These are phyloP conservation scores for Solanum virginianum DNA, from an alignment of 257 asterid genomes.

Conservation along the genomic window DNA sequence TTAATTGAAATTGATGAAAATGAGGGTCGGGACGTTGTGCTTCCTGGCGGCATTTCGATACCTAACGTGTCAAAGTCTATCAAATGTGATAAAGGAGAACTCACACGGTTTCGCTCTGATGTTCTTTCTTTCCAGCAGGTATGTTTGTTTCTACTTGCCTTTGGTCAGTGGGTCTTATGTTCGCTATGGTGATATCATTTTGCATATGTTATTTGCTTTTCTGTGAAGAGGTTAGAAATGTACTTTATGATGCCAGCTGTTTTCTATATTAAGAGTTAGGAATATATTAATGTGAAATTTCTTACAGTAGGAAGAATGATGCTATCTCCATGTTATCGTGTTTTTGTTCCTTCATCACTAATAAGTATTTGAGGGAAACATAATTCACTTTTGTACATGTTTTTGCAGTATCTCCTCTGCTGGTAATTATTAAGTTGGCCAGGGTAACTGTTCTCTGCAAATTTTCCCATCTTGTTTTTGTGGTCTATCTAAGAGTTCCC, in stretches of 20 bases:
- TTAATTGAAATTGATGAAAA: slow-evolving; percentile 74
- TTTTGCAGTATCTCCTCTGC: neutral
- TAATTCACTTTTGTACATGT: neutral
- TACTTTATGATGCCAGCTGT: neutral
- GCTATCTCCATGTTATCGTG: neutral
- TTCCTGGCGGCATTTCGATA: slow-evolving; percentile 69
- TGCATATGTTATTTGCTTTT: neutral
- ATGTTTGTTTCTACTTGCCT: neutral
- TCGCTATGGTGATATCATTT: neutral
- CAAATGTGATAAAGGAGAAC: slow-evolving; percentile 95
- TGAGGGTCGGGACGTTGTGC: slow-evolving; percentile 64
- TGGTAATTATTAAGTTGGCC: neutral
- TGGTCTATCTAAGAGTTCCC: neutral
- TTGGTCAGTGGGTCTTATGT: neutral
- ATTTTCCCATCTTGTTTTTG: neutral
- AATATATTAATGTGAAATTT: neutral
- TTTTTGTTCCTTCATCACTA: neutral
- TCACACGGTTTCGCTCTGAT: slow-evolving; percentile 81
- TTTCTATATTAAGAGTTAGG: neutral
- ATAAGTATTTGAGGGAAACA: neutral
- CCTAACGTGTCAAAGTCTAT: slow-evolving; percentile 69
- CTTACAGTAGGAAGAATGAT: neutral
- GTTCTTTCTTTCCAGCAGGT: slow-evolving; percentile 93
- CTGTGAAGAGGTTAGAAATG: neutral
- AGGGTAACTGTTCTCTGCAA: neutral